Evolutionary conservation across 1,284 basidiomycete species (phyloP), one percentile per base, ranked within the genome.

Genomic region (Boletus subluridellus): DNA sequence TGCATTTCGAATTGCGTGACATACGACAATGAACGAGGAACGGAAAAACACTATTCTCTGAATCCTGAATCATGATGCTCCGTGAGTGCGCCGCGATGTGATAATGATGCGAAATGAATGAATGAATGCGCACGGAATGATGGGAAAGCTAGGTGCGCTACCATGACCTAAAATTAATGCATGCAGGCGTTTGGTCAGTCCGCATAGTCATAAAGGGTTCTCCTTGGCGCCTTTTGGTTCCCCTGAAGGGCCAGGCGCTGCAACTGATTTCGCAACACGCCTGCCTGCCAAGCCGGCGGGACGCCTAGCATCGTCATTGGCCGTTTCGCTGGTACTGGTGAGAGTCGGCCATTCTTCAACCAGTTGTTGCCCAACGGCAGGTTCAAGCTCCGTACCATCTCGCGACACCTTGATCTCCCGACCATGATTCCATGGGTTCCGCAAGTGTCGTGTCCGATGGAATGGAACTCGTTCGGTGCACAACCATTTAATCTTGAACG

Each of bases 341-440:
- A 79, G 68, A 46, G 66, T 73, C 47, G 82, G 77, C 94, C 94
- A 96, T 67, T 94, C 90, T 1, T 87, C 84, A 58, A 96, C 67
- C 50, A 97, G 73, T 65, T 76, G 78, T 59, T 84, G 78, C 7
- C 92, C 94, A 38, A 94, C 83, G n/a, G 70, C 70, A 2, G 94
- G 92, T 72, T 96, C 94, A 28, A 97, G 74, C 73, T 97, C 94
- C 1, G 94, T 96, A 14, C 94, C 94, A 69, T 97, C 94, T 54
- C 94, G 80, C 12, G 92, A 96, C 11, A 95, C 88, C 78, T 95
- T 96, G 62, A 96, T 84, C 71, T 96, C 93, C 50, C 90, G 80
- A 61, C 91, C 91, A 67, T 93, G 87, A 64, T 96, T 95, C 95
- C 94, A 97, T 0, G 91, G 90, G 68, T 97, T 97, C 42, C 93